phyloP scores from a whole-genome alignment of 2,329 filamentous ascomycete species.

The Fusarium sp. region DNA sequence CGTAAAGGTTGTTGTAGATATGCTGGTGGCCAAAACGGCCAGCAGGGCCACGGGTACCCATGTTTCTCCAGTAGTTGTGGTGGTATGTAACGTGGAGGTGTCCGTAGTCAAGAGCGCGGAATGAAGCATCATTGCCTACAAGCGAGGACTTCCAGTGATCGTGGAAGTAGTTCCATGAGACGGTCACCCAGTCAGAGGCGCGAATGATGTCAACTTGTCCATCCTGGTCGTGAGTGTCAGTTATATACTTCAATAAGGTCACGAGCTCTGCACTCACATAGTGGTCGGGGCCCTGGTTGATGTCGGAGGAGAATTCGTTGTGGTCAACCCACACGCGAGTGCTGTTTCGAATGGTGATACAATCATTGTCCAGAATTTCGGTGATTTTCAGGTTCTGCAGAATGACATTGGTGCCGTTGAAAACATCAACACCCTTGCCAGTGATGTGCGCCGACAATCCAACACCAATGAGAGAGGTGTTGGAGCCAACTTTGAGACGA shows the following conservation, averaged over 20 bases:
- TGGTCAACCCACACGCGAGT: conserved; percentile 63
- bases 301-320: conserved; percentile 60
- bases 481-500: conserved; percentile 59
- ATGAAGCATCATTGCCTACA: conserved; percentile 56
- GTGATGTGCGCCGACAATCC: conserved; percentile 53
- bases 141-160: conserved; percentile 63
- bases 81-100: conserved; percentile 63
- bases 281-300: conserved; percentile 54
- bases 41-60: conserved; percentile 61
- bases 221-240: conserved; percentile 46
- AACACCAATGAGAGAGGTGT: conserved; percentile 59
- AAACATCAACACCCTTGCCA: conserved; percentile 53
- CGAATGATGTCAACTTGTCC: conserved; percentile 61
- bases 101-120: conserved; percentile 58
- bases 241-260: accelerated
- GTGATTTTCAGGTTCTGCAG: conserved; percentile 55
- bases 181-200: conserved; percentile 60
- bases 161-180: conserved; percentile 64
- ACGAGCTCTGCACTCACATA: conserved; percentile 42
- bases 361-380: conserved; percentile 56
- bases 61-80: conserved; percentile 62
- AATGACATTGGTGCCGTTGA: conserved; percentile 55
- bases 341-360: conserved; percentile 59
- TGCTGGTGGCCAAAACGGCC: conserved; percentile 64
- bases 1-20: conserved; percentile 63